Evolutionary conservation across 805 yeast species (phyloP).

Genomic region (Starmerella cellae): DNA sequence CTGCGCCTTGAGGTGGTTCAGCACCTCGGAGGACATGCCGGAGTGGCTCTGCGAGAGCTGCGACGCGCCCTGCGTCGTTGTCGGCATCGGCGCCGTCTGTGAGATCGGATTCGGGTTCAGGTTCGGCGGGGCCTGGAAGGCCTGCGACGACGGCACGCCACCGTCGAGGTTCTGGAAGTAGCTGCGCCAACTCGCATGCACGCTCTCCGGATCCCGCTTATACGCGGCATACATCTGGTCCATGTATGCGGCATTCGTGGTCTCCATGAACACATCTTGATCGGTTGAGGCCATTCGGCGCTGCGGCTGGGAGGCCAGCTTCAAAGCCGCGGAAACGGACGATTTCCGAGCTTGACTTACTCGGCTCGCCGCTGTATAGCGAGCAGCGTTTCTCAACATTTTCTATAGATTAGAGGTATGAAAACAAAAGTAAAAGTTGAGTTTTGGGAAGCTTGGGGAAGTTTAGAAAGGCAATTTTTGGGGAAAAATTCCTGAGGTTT

Average conservation of each 20-base stretch:
- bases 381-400: conserved; percentile 13
- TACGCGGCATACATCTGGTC: conserved; percentile 97
- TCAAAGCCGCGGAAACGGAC: not conserved
- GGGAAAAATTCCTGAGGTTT: no score
- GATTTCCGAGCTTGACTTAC: not conserved
- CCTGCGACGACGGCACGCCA: conserved; percentile 52
- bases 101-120: conserved; percentile 8
- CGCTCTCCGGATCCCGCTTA: conserved; percentile 79
- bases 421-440: no score
- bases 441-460: no score
- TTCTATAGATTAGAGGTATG: no score
- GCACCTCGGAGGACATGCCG: conserved; percentile 20
- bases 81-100: conserved; percentile 43
- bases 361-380: conserved; percentile 8
- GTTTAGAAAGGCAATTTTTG: no score
- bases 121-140: conserved; percentile 87
- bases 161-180: conserved; percentile 83
- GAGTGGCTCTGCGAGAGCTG: conserved; percentile 33
- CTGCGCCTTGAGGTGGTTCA: conserved; percentile 84
- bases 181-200: conserved; percentile 90
- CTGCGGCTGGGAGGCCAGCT: not conserved
- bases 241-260: conserved; percentile 78
- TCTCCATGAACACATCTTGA: conserved; percentile 63
- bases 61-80: conserved; percentile 34
- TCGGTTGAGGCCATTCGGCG: conserved; percentile 16